Evolutionary conservation across 257 asterid genomes (phyloP), one percentile per base, ranked within the genome.

Genomic region (Galeopsis tetrahit): DNA sequence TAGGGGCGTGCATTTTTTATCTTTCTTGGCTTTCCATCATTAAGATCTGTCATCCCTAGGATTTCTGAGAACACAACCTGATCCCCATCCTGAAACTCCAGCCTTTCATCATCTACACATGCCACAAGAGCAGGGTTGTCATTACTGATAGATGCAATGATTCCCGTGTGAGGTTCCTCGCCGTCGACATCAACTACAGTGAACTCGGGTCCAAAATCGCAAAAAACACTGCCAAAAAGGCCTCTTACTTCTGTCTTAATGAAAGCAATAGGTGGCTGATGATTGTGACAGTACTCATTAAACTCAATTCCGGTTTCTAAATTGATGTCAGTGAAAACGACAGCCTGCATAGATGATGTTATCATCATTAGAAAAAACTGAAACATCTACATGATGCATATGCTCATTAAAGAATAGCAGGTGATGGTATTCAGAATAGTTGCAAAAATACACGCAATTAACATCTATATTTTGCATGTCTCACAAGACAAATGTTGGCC

Each of bases 101-200:
- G 93, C 84, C 98, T 88, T 81, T 93, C 98, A 82, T 93, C 98
- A 60, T 90, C 98, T 82, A 93, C 98, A 64, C 96, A 93, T 5
- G 89, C 80, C 80, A 93, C 91, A 62, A 90, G 89, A 65, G 97
- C 93, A 68, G 95, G 90, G 71, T 87, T 93, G 69, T 87, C 98
- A 48, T 90, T 90, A 76, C 93, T 85, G 77, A 93, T 80, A 35
- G 98, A 93, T 28, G 97, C 98, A 72, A 93, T 90, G 38, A 93
- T 93, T 61, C 97, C 98, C 0, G 97, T 84, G 73, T 88, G 98
- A 78, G 98, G 97, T 73, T 88, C 98, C 74, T 93, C 93, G 10
- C 98, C 98, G 79, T 93, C 97, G 21, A 93, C 96, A 84, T 93
- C 98, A 68, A 82, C 10, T 60, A 93, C 98, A 11, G 95, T 83